Evolutionary conservation across 371 early-diverging fungal species (phyloP).

Genomic region (Funneliformis caledonium): DNA sequence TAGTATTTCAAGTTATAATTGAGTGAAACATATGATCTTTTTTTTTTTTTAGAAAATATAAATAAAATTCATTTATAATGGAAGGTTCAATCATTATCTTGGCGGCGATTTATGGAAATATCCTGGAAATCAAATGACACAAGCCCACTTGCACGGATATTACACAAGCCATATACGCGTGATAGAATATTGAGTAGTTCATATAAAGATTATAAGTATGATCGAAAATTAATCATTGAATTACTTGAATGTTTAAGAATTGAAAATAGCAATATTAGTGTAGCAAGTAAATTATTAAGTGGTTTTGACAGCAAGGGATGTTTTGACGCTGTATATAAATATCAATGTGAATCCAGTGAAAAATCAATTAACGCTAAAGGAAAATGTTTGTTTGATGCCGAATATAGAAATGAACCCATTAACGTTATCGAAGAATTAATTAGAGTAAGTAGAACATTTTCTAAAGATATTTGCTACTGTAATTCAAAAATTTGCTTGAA

Average conservation of each 20-base stretch:
- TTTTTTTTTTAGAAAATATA: background rate
- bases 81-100: constrained; percentile 63
- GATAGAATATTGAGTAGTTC: constrained; percentile 72
- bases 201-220: constrained; percentile 60
- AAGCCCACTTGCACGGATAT: constrained; percentile 65
- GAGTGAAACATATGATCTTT: background rate
- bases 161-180: constrained; percentile 59
- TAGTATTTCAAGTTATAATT: background rate
- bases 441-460: constrained; percentile 49
- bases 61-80: background rate
- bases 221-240: constrained; percentile 61
- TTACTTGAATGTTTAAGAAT: constrained; percentile 63
- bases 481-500: background rate
- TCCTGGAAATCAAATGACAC: constrained; percentile 62
- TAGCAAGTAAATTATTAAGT: constrained; percentile 5
- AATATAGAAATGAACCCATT: constrained; percentile 75
- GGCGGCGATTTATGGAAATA: constrained; percentile 81
- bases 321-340: constrained; percentile 51
- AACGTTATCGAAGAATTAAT: constrained; percentile 60
- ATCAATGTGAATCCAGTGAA: constrained; percentile 48
- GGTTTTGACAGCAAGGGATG: constrained; percentile 60
- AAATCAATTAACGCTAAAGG: constrained; percentile 49
- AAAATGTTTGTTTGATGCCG: constrained; percentile 75
- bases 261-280: constrained; percentile 58
- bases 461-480: background rate